A percentile compares a stretch with the other conserved stretches of the same genome.
These are phyloP conservation scores for Crithidia acanthocephali DNA, from an alignment of 208 protist species.

Conservation along the genomic window DNA sequence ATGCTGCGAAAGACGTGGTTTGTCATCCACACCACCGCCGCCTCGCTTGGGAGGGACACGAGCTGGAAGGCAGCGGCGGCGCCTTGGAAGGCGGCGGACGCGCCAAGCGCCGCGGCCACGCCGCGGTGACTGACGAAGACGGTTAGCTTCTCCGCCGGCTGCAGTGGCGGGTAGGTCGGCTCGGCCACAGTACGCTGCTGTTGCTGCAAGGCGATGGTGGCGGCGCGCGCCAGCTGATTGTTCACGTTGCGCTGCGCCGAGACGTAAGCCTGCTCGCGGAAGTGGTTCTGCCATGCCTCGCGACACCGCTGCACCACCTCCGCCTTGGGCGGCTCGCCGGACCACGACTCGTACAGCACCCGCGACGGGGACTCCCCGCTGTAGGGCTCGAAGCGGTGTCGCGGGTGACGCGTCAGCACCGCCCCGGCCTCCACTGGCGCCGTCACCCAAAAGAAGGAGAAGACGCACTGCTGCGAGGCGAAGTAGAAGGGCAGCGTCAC, in stretches of 20 bases:
- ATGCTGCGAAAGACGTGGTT: constrained; percentile 26
- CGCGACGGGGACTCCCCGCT: constrained; percentile 27
- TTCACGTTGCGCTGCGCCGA: constrained; percentile 22
- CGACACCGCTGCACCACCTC: constrained; percentile 34
- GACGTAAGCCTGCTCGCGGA: constrained; percentile 28
- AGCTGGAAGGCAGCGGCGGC: constrained; percentile 32
- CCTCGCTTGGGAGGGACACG: constrained; percentile 46
- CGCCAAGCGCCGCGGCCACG: constrained; percentile 15
- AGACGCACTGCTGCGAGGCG: constrained; percentile 42
- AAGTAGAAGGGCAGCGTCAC: constrained; percentile 56
- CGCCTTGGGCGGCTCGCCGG: constrained; percentile 15
- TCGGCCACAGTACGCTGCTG: constrained; percentile 4
- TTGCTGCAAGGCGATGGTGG: constrained; percentile 3
- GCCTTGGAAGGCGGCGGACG: constrained; percentile 13
- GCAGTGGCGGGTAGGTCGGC: constrained; percentile 10
- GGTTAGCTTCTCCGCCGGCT: background rate
- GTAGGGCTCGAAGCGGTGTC: constrained; percentile 32
- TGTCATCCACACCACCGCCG: constrained; percentile 53
- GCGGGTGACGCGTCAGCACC: constrained; percentile 30
- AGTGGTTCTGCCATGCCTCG: constrained; percentile 29
- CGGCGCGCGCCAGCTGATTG: constrained; percentile 14
- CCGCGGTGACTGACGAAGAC: constrained; percentile 31
- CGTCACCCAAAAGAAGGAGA: constrained; percentile 61
- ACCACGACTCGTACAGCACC: constrained; percentile 38
- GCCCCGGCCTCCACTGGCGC: constrained; percentile 42